Evolutionary conservation across 139 green algal species (phyloP).

Genomic region (Chlorella sp.): DNA sequence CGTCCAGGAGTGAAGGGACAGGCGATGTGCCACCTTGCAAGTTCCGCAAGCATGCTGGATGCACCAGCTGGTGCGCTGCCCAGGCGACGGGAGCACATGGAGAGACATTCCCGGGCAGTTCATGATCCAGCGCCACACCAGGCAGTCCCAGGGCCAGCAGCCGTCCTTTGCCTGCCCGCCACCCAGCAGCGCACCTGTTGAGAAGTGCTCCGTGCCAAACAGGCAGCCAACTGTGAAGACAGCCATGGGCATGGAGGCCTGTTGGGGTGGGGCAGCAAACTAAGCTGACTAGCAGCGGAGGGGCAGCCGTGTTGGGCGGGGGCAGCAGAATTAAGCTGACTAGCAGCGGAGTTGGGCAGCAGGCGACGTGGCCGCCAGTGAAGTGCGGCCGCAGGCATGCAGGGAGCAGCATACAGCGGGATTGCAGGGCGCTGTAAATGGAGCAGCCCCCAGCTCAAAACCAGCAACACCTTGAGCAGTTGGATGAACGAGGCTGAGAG

Average conservation of each 20-base stretch:
- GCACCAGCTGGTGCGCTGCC: too few species aligned
- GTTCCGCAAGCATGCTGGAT: too few species aligned
- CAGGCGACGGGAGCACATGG: too few species aligned
- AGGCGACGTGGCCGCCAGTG: background rate
- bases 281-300: slow-evolving; percentile 41
- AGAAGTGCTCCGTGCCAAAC: slow-evolving; percentile 58
- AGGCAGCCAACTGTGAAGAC: slow-evolving; percentile 59
- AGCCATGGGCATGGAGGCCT: slow-evolving; percentile 67
- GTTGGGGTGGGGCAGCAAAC: slow-evolving; percentile 65
- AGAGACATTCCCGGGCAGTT: too few species aligned
- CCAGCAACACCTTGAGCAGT: too few species aligned
- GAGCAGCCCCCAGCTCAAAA: background rate
- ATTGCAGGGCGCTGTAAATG: background rate
- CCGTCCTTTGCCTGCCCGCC: background rate
- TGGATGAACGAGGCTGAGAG: too few species aligned
- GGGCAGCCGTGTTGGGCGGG: too few species aligned
- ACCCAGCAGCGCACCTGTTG: slow-evolving; percentile 8
- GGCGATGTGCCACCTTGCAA: background rate
- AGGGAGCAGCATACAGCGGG: background rate
- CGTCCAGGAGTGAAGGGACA: background rate
- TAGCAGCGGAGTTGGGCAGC: background rate
- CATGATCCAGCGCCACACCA: background rate
- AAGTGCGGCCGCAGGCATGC: background rate
- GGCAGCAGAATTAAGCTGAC: too few species aligned
- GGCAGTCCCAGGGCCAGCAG: background rate